Evolutionary conservation across 2,329 filamentous ascomycete species (phyloP), one percentile per base, ranked within the genome.

Genomic region (Xylariaceae sp.): DNA sequence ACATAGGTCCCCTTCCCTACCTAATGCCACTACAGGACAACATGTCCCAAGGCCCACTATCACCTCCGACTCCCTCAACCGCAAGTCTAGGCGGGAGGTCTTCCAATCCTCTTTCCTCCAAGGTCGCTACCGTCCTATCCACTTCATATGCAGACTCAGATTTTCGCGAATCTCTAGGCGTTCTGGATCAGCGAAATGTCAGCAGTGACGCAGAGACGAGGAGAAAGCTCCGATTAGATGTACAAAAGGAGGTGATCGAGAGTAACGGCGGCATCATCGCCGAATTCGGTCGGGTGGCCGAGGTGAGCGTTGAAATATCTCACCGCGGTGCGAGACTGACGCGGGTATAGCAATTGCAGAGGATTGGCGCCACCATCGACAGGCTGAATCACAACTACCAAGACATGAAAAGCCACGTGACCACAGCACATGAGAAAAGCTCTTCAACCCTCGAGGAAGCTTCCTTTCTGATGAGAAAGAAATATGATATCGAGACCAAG

Each of bases 121-220:
- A 93, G 59, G 79, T 96, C 53, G 87, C 88, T 18, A 83, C 79
- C 47, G 85, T 97, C 31, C 78, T 97, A 37, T 95, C 93, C 3
- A 84, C 89, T 2, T 95, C 91, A 0, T 96, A 95, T 66, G 86
- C 89, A 6, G 93, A 97, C 64, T 76, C 87, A 4, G 91, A 96
- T 52, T 95, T 97, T 53, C 81, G 89, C 50, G 87, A 95, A 69
- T 84, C 89, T 12, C 69, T 98, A 22, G 72, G 78, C 39, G 79
- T 93, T 1, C 69, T 97, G 16, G 91, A 96, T 64, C 69, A 79
- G 37, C 78, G 87, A 28, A 74, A 75, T 1, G 64, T 89, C 12
- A 69, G 76, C 41, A 96, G 95, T 60, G 87, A 81, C 11, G 75
- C 87, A 9, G 86, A 90, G 51, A 85, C 83, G 3, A 78, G 93